Evolutionary conservation across 352 stramenopile genomes (phyloP).

Genomic region (Pythium vanterpoolii): DNA sequence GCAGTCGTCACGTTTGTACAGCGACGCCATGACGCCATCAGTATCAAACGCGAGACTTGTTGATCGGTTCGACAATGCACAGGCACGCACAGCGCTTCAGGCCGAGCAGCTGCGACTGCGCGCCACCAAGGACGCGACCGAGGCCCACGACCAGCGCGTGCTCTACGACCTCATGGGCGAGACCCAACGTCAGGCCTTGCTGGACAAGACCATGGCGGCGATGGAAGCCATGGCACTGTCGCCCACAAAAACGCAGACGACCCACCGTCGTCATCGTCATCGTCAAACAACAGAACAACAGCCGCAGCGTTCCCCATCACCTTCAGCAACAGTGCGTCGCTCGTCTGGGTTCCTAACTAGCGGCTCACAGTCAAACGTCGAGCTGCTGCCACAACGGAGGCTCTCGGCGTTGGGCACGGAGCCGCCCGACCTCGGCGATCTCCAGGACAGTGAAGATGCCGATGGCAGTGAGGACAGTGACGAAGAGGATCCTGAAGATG

Average conservation of each 20-base stretch:
- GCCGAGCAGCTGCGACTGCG: constrained; percentile 20
- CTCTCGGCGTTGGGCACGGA: constrained; percentile 30
- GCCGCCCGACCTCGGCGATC: background rate
- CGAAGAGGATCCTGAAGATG: background rate
- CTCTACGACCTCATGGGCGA: constrained; percentile 56
- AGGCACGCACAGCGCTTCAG: constrained; percentile 19
- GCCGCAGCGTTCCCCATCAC: background rate
- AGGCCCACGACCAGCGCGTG: constrained; percentile 25
- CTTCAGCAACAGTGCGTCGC: background rate
- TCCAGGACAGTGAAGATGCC: background rate
- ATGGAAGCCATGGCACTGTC: constrained; percentile 49
- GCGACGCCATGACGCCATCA: background rate
- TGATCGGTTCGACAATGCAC: constrained; percentile 10
- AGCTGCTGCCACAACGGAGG: constrained; percentile 35
- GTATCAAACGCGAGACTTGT: background rate
- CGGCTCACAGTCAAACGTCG: background rate
- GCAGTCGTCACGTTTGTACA: background rate
- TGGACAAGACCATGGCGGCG: constrained; percentile 60
- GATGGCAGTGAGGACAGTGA: background rate
- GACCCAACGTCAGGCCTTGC: constrained; percentile 55
- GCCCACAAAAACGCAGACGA: no score
- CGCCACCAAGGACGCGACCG: constrained; percentile 4
- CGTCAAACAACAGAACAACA: background rate
- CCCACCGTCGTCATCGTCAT: background rate
- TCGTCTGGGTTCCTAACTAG: constrained; percentile 2